These are phyloP conservation scores for Punctularia strigosozonata DNA, from an alignment of 768 basidiomycete species.

Conservation along the genomic window DNA sequence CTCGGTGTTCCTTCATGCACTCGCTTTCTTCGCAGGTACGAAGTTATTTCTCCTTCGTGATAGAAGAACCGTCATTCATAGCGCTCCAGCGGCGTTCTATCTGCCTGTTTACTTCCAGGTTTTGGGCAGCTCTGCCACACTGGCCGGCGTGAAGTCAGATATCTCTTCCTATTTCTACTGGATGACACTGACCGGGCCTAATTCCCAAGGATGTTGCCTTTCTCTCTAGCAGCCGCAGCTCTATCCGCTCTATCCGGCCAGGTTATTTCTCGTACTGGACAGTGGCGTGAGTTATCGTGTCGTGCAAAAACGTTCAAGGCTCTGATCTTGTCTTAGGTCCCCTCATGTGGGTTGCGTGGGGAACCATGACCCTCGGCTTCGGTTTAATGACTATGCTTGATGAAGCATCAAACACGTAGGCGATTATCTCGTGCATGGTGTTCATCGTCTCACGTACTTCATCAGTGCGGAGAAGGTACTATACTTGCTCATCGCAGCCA, in stretches of 20 bases:
- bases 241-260: slow-evolving; percentile 47
- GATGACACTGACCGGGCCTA: background rate
- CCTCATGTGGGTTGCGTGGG: slow-evolving; percentile 52
- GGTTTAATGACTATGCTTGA: slow-evolving; percentile 67
- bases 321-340: no score
- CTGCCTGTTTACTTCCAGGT: slow-evolving; percentile 73
- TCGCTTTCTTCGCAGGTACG: slow-evolving; percentile 47
- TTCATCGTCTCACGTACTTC: slow-evolving; percentile 1
- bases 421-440: background rate
- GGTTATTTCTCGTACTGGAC: slow-evolving; percentile 41
- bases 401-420: slow-evolving; percentile 38
- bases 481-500: slow-evolving; percentile 52
- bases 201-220: slow-evolving; percentile 54
- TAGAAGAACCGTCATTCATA: background rate
- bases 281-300: no score
- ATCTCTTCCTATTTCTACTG: no score
- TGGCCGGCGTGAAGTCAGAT: slow-evolving; percentile 48
- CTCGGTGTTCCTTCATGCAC: slow-evolving; percentile 47
- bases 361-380: slow-evolving; percentile 46
- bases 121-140: slow-evolving; percentile 63
- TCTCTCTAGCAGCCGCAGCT: slow-evolving; percentile 46
- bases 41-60: background rate
- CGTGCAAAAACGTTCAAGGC: no score
- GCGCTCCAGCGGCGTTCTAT: slow-evolving; percentile 41
- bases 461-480: slow-evolving; percentile 50